Conservation (phyloP, 169 alveolate species). For the Cyclospora cayetanensis region DNA sequence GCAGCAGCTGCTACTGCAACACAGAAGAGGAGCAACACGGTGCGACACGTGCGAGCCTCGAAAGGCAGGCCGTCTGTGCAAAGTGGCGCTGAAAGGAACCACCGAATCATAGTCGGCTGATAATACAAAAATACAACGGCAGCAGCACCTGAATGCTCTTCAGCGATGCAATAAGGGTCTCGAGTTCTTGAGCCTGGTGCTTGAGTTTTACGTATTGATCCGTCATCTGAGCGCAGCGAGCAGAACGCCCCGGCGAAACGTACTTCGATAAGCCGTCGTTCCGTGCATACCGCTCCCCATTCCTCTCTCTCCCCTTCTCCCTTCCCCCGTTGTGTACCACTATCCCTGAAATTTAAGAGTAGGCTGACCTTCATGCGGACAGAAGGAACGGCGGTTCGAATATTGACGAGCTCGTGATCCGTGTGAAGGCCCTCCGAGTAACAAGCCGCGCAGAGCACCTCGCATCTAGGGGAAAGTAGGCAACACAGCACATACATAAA, state of each 20-base stretch:
- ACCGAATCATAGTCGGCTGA: no score
- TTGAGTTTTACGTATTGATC: background rate
- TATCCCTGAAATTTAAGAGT: no score
- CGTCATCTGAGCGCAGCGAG: slow-evolving; percentile 6
- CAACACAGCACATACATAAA: background rate
- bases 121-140: no score
- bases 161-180: background rate
- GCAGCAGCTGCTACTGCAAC: background rate
- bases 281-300: background rate
- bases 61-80: no score
- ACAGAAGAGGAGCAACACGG: background rate
- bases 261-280: no score
- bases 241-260: background rate
- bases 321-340: no score
- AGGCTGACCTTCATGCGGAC: background rate
- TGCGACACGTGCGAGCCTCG: no score
- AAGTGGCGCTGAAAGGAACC: no score
- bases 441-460: background rate
- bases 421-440: background rate
- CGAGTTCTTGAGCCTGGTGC: background rate
- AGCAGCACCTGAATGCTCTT: slow-evolving; percentile 20
- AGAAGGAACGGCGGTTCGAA: background rate
- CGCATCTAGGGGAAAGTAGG: background rate
- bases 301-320: background rate
- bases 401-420: background rate